A percentile compares a stretch with the other conserved stretches of the same genome.
These are phyloP conservation scores for Pelargonium australe DNA, from an alignment of 441 rosid genomes.

Conservation along the genomic window DNA sequence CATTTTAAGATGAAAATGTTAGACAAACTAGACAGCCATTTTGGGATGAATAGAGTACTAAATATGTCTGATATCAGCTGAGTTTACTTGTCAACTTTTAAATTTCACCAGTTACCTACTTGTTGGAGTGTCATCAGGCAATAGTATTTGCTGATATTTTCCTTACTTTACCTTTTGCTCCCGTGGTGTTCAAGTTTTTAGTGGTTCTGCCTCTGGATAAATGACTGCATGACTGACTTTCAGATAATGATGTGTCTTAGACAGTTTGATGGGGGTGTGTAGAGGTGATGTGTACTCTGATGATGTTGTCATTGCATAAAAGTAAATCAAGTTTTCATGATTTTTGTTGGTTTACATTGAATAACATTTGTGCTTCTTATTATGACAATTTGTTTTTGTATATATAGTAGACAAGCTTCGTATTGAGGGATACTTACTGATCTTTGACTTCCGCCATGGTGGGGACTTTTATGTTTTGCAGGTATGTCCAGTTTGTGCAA, in stretches of 20 bases:
- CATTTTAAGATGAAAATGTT: no score
- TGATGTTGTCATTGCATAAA: background rate
- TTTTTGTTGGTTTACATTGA: background rate
- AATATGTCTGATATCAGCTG: background rate
- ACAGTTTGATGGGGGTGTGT: background rate
- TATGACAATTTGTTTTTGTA: background rate
- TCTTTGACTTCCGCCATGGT: conserved; percentile 18
- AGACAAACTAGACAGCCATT: no score
- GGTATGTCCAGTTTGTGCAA: conserved; percentile 89
- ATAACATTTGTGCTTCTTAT: background rate
- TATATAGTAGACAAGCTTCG: background rate
- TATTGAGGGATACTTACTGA: conserved; percentile 5
- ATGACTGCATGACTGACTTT: background rate
- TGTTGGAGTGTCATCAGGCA: background rate
- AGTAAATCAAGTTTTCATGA: background rate
- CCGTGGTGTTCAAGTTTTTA: background rate
- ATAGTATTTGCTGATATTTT: background rate
- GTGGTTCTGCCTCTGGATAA: background rate
- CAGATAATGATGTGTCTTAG: background rate
- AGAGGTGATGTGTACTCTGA: background rate
- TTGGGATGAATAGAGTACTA: background rate
- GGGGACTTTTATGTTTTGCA: conserved; percentile 29
- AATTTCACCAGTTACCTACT: background rate
- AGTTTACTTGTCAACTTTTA: background rate
- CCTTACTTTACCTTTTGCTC: background rate